Percentiles rank a stretch among this genome's conserved stretches.
Evolutionary conservation across 2,329 filamentous ascomycete species (phyloP).

Genomic region (Biscogniauxia marginata): DNA sequence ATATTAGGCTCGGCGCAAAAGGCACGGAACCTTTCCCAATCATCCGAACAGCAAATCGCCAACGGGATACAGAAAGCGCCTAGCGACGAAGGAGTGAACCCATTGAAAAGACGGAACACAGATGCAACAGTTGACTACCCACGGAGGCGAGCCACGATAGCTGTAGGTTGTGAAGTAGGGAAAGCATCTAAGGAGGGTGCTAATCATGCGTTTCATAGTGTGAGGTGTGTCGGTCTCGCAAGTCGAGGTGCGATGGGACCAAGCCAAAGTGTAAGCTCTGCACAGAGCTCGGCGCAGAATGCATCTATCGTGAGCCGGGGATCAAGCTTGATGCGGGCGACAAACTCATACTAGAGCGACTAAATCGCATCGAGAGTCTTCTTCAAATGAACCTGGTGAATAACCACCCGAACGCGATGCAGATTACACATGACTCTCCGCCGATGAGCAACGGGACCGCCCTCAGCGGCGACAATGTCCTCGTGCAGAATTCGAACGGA

Average conservation of each 20-base stretch:
- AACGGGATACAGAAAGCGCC: slow-evolving; percentile 46
- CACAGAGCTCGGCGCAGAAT: slow-evolving; percentile 77
- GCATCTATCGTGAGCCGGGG: slow-evolving; percentile 79
- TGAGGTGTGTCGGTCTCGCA: slow-evolving; percentile 77
- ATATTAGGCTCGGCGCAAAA: slow-evolving; percentile 55
- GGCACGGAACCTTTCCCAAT: slow-evolving; percentile 54
- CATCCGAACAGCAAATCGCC: slow-evolving; percentile 46
- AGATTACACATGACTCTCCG: slow-evolving; percentile 61
- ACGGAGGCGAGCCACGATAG: slow-evolving; percentile 63
- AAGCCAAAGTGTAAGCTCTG: slow-evolving; percentile 84
- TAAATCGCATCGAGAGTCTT: slow-evolving; percentile 74
- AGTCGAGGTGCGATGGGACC: slow-evolving; percentile 75
- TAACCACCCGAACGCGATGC: slow-evolving; percentile 49
- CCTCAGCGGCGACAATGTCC: slow-evolving; percentile 56
- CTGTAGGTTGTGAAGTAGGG: slow-evolving; percentile 46
- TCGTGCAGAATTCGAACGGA: slow-evolving; percentile 43
- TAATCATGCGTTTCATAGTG: slow-evolving; percentile 50
- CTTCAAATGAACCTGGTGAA: slow-evolving; percentile 67
- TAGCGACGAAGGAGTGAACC: slow-evolving; percentile 52
- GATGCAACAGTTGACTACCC: slow-evolving; percentile 64
- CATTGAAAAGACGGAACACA: slow-evolving; percentile 61
- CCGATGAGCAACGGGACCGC: slow-evolving; percentile 63
- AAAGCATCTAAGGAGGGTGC: slow-evolving; percentile 12
- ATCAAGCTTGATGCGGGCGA: slow-evolving; percentile 86
- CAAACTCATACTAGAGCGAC: slow-evolving; percentile 78